Base-by-base conservation (phyloP, 495 filamentous ascomycete species). In the Daldinia bambusicola region DNA sequence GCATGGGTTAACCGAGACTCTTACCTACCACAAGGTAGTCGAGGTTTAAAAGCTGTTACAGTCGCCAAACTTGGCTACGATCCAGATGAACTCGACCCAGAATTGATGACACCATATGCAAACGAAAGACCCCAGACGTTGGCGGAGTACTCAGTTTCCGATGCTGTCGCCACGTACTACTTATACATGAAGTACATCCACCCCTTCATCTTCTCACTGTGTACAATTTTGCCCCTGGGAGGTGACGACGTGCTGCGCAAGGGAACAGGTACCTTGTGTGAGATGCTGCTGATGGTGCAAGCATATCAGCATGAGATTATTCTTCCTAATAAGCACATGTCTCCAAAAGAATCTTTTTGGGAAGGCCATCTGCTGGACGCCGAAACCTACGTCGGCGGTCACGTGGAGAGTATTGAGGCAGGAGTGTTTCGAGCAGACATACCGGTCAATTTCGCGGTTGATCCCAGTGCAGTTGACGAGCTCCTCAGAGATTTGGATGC, bases 171-270 rank as follows among this genome's bases (percentile, higher is more conserved):
- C 2, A 99, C 95, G 2, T 99, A 98, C 78, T 99, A 99, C 76
- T 85, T 99, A 48, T 99, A 99, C 83, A 99, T 98, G 95, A 99
- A 99, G 92, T 99, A 99, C 80, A 93, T 99, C 20, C 95, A 99
- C 76, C 95, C 95, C 1, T 99, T 99, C 82, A 95, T 99, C 78
- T 99, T 98, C 84, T 97, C 95, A 0, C 84, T 99, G 0, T 98
- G 95, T 80, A 99, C 93, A 0, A 97, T 99, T 80, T 86, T 99
- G 78, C 95, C 95, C 0, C 84, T 99, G 1, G 93, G 93, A 32
- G 91, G 94, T 14, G 94, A 99, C 75, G 94, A 98, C 77, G 92
- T 93, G 2, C 75, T 98, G 70, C 86, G 95, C 63, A 99, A 99
- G 75, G 95, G 95, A 74, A 99, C 95, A 1, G 95, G 95, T 75